Conservation (phyloP, 1,139 yeast genomes). For the Zygoascus meyerae region DNA sequence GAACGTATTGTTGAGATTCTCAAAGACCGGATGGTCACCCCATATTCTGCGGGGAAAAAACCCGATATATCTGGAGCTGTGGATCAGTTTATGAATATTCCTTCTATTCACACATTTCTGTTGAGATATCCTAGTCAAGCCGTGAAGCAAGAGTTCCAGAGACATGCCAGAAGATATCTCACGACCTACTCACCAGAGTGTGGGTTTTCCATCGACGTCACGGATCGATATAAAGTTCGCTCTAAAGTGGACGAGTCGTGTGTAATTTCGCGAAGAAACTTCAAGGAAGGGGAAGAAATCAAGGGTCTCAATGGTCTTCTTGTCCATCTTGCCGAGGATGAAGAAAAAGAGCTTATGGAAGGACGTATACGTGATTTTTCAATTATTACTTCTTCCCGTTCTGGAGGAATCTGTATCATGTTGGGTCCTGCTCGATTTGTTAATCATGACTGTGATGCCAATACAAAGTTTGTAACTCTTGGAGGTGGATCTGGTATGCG, state of each 20-base stretch:
- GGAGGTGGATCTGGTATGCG: constrained; percentile 22
- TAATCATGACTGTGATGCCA: constrained; percentile 44
- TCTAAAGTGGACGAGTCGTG: constrained; percentile 37
- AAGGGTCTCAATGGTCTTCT: constrained; percentile 37
- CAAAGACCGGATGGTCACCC: constrained; percentile 20
- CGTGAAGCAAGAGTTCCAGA: constrained; percentile 33
- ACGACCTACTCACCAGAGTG: constrained; percentile 35
- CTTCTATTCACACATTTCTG: constrained; percentile 30
- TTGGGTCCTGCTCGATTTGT: constrained; percentile 46
- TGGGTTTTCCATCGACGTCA: constrained; percentile 40
- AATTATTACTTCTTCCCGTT: constrained; percentile 36
- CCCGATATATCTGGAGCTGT: constrained; percentile 23
- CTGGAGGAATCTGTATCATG: constrained; percentile 38
- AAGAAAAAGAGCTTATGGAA: constrained; percentile 29
- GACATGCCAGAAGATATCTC: constrained; percentile 37
- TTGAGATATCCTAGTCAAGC: constrained; percentile 25
- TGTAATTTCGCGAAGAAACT: constrained; percentile 35
- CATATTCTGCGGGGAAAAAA: constrained; percentile 11
- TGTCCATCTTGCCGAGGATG: constrained; percentile 34
- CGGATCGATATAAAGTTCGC: constrained; percentile 37
- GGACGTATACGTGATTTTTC: constrained; percentile 37
- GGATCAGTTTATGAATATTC: constrained; percentile 28
- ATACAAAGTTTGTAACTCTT: constrained; percentile 35
- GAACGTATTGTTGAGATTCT: constrained; percentile 23
- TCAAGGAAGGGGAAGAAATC: constrained; percentile 34